These are phyloP conservation scores for Candida coleopterorum DNA, from an alignment of 805 yeast species.

Conservation along the genomic window DNA sequence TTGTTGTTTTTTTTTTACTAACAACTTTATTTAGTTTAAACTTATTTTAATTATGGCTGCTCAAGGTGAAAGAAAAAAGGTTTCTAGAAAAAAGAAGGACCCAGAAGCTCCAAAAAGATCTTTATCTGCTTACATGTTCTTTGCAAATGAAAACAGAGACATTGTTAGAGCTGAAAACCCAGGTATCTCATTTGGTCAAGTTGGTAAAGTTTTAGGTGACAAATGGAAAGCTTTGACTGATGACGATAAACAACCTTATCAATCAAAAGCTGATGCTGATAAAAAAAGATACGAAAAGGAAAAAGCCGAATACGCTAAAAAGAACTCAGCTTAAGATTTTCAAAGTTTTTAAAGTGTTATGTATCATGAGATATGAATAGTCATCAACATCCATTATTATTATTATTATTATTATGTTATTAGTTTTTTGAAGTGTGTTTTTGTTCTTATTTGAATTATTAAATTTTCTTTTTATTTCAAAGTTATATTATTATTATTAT, in stretches of 20 bases:
- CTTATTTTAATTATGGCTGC: conserved; percentile 8
- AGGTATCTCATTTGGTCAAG: conserved; percentile 91
- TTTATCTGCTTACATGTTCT: conserved; percentile 97
- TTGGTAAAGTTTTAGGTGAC: conserved; percentile 93
- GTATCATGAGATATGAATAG: too few species aligned
- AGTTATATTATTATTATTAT: too few species aligned
- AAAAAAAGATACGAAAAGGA: conserved; percentile 97
- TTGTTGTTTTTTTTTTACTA: too few species aligned
- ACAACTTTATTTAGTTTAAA: conserved; percentile 1
- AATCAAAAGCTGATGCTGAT: conserved; percentile 89
- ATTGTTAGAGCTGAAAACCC: conserved; percentile 94
- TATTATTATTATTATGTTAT: too few species aligned
- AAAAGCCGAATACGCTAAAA: conserved; percentile 75
- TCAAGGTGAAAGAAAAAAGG: conserved; percentile 36
- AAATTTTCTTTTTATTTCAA: too few species aligned
- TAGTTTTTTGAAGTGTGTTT: too few species aligned
- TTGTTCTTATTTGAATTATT: too few species aligned
- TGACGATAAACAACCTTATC: conserved; percentile 86
- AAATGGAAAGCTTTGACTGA: conserved; percentile 88
- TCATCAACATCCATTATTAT: too few species aligned
- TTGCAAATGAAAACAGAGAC: conserved; percentile 97
- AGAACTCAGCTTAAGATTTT: conserved; percentile 11
- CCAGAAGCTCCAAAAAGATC: conserved; percentile 99
- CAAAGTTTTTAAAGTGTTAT: too few species aligned
- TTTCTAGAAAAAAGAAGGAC: conserved; percentile 55